phyloP scores from a whole-genome alignment of 176 grass and related monocot species.

The Triticum turgidum region DNA sequence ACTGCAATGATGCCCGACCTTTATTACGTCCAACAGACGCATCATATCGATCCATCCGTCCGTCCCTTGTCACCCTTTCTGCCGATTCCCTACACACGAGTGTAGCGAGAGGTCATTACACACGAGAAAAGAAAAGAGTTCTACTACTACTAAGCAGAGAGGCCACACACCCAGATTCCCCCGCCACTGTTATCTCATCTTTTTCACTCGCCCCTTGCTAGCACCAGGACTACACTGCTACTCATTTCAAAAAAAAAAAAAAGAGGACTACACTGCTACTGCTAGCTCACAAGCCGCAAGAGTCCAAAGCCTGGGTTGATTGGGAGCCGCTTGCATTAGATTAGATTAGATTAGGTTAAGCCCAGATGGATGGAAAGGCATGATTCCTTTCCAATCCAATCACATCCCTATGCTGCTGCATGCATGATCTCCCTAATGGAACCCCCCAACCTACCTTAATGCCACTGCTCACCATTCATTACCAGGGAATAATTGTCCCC shows the following conservation, averaged over 20 bases:
- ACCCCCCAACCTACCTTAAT: conserved; percentile 21
- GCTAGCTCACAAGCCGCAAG: conserved; percentile 36
- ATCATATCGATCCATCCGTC: neutral
- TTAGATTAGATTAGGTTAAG: neutral
- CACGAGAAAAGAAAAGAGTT: neutral
- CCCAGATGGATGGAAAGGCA: neutral
- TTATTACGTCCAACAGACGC: neutral
- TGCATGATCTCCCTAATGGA: conserved; percentile 27
- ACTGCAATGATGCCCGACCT: neutral
- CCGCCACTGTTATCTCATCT: conserved; percentile 8
- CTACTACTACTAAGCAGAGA: too few relatives aligned
- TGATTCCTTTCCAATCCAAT: conserved; percentile 39
- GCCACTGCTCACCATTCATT: conserved; percentile 33
- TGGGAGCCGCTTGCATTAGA: neutral
- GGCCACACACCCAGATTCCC: neutral
- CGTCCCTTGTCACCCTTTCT: neutral
- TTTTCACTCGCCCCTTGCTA: neutral
- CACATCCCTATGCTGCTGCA: neutral
- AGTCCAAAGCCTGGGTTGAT: conserved; percentile 1
- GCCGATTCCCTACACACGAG: neutral
- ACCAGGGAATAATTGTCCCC: conserved; percentile 65
- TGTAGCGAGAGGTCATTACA: neutral
- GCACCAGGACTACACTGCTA: neutral
- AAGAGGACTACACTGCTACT: neutral
- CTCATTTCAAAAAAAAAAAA: too few relatives aligned